These are phyloP conservation scores for Flammula alnicola DNA, from an alignment of 1,284 basidiomycete species.

Conservation along the genomic window DNA sequence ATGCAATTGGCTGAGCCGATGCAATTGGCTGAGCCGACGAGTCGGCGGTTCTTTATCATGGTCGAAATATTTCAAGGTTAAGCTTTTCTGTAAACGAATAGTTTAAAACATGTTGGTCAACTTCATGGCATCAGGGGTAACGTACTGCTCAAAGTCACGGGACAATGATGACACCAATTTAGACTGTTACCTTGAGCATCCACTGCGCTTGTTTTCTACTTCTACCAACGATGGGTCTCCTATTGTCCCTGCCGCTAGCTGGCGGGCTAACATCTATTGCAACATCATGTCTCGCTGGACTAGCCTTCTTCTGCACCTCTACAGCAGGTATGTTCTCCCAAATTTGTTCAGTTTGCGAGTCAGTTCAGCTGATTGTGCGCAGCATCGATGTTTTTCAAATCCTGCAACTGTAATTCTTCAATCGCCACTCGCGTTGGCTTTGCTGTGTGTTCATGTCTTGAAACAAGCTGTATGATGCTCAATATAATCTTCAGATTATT, in stretches of 20 bases:
- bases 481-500: conserved; percentile 69
- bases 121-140: too few relatives aligned
- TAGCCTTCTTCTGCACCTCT: conserved; percentile 83
- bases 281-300: conserved; percentile 79
- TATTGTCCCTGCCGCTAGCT: conserved; percentile 87
- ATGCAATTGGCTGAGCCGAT: too few relatives aligned
- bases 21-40: too few relatives aligned
- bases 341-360: too few relatives aligned
- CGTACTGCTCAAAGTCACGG: too few relatives aligned
- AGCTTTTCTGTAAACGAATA: too few relatives aligned
- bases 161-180: conserved; percentile 3
- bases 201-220: conserved; percentile 4
- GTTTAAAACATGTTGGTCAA: too few relatives aligned
- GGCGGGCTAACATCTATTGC: conserved; percentile 79
- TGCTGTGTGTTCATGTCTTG: conserved; percentile 55
- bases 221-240: conserved; percentile 50
- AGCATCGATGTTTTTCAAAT: conserved; percentile 98
- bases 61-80: too few relatives aligned
- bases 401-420: conserved; percentile 98
- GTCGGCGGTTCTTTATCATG: too few relatives aligned
- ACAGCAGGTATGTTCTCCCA: conserved; percentile 80
- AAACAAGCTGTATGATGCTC: not conserved
- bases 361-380: too few relatives aligned
- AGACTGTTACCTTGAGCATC: not conserved
- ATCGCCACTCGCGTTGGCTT: conserved; percentile 98